phyloP scores from a whole-genome alignment of 192 early-diverging fungal species.

The Entrophospora sp. region DNA sequence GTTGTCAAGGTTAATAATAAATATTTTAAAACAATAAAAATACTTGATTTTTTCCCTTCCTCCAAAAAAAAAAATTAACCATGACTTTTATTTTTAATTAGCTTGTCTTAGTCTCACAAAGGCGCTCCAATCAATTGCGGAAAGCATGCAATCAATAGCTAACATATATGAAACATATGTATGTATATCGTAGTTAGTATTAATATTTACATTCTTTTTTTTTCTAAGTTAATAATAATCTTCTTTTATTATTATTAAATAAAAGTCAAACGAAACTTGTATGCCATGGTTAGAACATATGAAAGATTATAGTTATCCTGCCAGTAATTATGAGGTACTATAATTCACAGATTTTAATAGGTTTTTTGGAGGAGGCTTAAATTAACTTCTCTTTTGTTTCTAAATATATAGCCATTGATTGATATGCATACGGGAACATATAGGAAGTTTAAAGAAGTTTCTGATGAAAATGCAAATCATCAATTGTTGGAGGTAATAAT shows the following conservation, averaged over 20 bases:
- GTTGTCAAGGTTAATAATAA: slow-evolving; percentile 25
- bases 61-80: too few relatives aligned
- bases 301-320: slow-evolving; percentile 28
- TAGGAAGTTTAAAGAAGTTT: slow-evolving; percentile 32
- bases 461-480: slow-evolving; percentile 27
- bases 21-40: not conserved
- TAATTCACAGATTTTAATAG: too few relatives aligned
- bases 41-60: not conserved
- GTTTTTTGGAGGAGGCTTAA: too few relatives aligned
- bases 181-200: not conserved
- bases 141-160: slow-evolving; percentile 32
- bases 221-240: not conserved
- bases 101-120: slow-evolving; percentile 34
- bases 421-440: slow-evolving; percentile 35
- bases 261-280: slow-evolving; percentile 23
- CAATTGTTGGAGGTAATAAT: not conserved
- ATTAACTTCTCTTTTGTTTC: too few relatives aligned
- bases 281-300: slow-evolving; percentile 29
- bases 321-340: slow-evolving; percentile 22
- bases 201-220: not conserved
- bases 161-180: slow-evolving; percentile 29
- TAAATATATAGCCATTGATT: slow-evolving; percentile 24
- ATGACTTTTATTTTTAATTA: too few relatives aligned
- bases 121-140: slow-evolving; percentile 30
- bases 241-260: not conserved